Evolutionary conservation across 495 filamentous ascomycete species (phyloP), one percentile per base, ranked within the genome.

Genomic region (Lichina pygmaea): DNA sequence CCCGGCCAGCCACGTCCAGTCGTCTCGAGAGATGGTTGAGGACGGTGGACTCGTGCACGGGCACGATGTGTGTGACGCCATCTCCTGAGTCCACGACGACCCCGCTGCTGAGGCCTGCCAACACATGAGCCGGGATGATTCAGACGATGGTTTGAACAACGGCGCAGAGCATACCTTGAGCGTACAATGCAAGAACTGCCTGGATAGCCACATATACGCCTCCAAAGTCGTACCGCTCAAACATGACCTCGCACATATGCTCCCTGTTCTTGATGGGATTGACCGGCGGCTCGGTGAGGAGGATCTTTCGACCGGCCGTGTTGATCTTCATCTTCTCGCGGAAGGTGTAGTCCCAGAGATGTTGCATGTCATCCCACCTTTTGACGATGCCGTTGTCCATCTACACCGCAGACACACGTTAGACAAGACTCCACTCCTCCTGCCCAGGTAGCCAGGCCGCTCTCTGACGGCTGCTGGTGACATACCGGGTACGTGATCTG

Each of bases 341-440:
- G 61, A 97, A 95, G 39, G 89, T 95, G 61, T 86, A 95, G 65
- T 99, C 86, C 91, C 91, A 99, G 43, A 99, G 71, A 56, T 95
- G 89, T 63, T 91, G 78, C 86, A 95, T 94, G 62, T 99, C 91
- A 54, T 95, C 89, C 91, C 91, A 99, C 53, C 78, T 81, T 71
- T 95, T 95, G 46, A 99, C 81, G 51, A 99, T 93, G 54, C 89
- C 89, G 61, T 95, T 95, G 58, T 95, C 91, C 89, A 99, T 99
- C 77, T 81, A 32, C 4, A 13, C 17, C 9, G 32, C 12, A 3
- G 34, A 33, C 24, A 37, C 16, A 11, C 17, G 15, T 33, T 40
- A 41, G 17, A 30, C 41, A 17, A 42, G 45, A 31, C 15, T 10
- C 8, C 16, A 12, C 10, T 43, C 24, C 10, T 13, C 15, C 8